phyloP scores from a whole-genome alignment of 495 filamentous ascomycete genomes.

The Jackrogersella multiformis region DNA sequence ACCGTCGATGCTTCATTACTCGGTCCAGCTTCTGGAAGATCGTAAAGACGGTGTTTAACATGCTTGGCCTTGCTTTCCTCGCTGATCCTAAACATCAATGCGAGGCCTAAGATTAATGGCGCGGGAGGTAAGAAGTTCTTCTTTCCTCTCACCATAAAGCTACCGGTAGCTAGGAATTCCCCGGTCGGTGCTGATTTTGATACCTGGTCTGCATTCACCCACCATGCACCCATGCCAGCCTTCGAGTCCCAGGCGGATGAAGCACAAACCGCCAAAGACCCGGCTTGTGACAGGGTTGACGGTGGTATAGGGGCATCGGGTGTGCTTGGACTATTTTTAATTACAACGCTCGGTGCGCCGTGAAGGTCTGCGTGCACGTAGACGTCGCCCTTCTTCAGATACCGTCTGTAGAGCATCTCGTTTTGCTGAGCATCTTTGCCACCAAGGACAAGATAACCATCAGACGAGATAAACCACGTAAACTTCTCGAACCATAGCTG shows the following conservation, averaged over 20 bases:
- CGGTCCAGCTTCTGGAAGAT: constrained; percentile 37
- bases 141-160: constrained; percentile 81
- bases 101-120: constrained; percentile 86
- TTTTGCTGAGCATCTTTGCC: constrained; percentile 90
- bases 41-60: constrained; percentile 73
- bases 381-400: constrained; percentile 87
- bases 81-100: constrained; percentile 85
- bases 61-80: constrained; percentile 86
- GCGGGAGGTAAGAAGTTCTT: constrained; percentile 92
- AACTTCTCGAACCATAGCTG: constrained; percentile 98
- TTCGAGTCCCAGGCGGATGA: constrained; percentile 96
- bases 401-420: constrained; percentile 85
- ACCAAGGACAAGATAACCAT: constrained; percentile 90
- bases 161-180: constrained; percentile 79
- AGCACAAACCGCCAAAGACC: constrained; percentile 80
- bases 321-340: constrained; percentile 81
- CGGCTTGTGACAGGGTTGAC: constrained; percentile 89
- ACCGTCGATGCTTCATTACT: constrained; percentile 9
- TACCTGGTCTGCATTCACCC: constrained; percentile 88
- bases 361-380: constrained; percentile 92
- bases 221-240: constrained; percentile 93
- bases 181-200: constrained; percentile 80
- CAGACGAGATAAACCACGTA: constrained; percentile 91
- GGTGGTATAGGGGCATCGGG: constrained; percentile 88
- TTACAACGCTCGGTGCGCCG: constrained; percentile 81